Evolutionary conservation across 2,329 filamentous ascomycete genomes (phyloP).

Genomic region (Malbranchea zuffiana): DNA sequence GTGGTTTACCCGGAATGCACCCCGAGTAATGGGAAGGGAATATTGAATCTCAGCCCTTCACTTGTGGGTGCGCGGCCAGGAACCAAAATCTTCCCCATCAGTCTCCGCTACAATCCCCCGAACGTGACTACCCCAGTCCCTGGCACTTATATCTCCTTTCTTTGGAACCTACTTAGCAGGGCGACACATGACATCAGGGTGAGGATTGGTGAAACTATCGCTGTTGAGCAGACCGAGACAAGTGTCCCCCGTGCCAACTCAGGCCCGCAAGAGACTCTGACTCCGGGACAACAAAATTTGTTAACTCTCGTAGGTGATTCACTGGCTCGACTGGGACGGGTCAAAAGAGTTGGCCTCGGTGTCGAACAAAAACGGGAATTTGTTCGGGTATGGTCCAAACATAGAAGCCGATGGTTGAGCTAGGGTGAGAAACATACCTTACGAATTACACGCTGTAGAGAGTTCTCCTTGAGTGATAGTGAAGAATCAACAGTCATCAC

Average conservation of each 20-base stretch:
- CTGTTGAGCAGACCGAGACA: constrained; percentile 20
- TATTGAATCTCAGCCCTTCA: constrained; percentile 70
- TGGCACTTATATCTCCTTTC: constrained; percentile 56
- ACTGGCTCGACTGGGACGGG: constrained; percentile 73
- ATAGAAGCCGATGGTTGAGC: no score
- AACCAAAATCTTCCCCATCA: constrained; percentile 79
- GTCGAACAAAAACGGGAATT: constrained; percentile 75
- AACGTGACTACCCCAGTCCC: constrained; percentile 89
- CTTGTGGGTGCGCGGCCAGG: constrained; percentile 56
- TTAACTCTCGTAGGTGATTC: constrained; percentile 75
- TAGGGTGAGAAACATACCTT: no score
- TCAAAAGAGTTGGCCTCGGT: constrained; percentile 78
- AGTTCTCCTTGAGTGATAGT: no score
- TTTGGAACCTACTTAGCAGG: constrained; percentile 76
- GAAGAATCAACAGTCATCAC: no score
- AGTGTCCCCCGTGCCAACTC: no score
- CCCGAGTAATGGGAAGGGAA: constrained; percentile 84
- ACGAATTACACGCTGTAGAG: no score
- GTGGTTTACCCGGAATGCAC: constrained; percentile 89
- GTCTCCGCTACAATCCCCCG: constrained; percentile 73
- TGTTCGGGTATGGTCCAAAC: constrained; percentile 52
- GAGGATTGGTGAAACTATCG: constrained; percentile 69
- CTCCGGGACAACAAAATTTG: constrained; percentile 53
- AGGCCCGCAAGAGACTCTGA: constrained; percentile 15
- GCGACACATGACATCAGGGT: constrained; percentile 86